These are phyloP conservation scores for Dictyostelium firmibasis DNA, from an alignment of 78 protist species.

Conservation along the genomic window DNA sequence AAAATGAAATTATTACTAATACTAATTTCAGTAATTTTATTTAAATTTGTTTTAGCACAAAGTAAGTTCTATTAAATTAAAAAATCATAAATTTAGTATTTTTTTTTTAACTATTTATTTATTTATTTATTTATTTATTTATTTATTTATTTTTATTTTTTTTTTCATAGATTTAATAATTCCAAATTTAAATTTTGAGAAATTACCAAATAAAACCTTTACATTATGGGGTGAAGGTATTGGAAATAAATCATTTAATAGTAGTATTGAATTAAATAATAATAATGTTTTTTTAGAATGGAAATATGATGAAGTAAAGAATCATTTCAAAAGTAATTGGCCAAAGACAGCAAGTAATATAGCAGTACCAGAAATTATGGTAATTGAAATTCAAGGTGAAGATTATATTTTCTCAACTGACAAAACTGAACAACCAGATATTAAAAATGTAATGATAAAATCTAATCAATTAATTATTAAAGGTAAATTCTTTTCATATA, in stretches of 20 bases:
- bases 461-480: neutral
- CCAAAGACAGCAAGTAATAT: neutral
- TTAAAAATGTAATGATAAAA: neutral
- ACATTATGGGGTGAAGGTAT: neutral
- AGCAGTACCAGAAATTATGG: neutral
- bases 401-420: neutral
- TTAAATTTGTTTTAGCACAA: neutral
- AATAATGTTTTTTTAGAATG: neutral
- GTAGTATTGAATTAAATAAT: neutral
- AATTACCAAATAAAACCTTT: neutral
- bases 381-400: neutral
- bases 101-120: neutral
- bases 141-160: too few relatives aligned
- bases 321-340: neutral
- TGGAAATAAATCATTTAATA: neutral
- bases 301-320: neutral
- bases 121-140: too few relatives aligned
- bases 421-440: neutral
- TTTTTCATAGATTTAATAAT: neutral
- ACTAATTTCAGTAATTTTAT: neutral
- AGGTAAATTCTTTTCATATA: neutral
- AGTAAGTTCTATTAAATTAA: neutral
- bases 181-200: constrained; percentile 5
- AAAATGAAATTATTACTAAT: neutral
- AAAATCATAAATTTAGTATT: neutral